Evolutionary conservation across 805 yeast species (phyloP), one percentile per base, ranked within the genome.

Genomic region (Wickerhamiella azymoides): DNA sequence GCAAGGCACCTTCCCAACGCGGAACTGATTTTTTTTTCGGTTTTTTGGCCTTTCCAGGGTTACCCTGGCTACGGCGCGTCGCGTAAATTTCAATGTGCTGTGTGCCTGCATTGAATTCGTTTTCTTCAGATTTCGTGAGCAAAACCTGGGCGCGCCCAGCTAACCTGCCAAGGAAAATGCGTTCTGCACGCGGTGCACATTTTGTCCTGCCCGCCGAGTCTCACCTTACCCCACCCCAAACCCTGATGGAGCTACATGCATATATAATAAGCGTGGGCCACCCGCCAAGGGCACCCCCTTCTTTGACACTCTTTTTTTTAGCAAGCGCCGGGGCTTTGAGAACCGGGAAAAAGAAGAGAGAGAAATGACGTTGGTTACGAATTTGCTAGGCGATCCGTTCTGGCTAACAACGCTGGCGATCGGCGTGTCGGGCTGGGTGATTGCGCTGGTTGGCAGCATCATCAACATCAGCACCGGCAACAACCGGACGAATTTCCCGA

Each of bases 381-480:
- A 79, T 54, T 66, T 84, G 49, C 60, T 78, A 18, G 77, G 84
- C 26, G 94, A 88, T 61, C 95, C 96, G 2, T 88, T 88, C 61
- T 94, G 94, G 42, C 69, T 86, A 30, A 73, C 92, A 14, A 80
- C 96, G 5, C 68, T 83, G 33, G 76, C 86, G 1, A 75, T 88
- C 44, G 80, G 86, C 1, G 52, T 71, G 2, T 58, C 85, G 21
- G 76, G 94, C 13, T 89, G 97, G 97, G 68, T 85, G 48, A 74
- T 92, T 43, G 84, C 94, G 9, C 71, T 92, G 46, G 93, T 81
- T 1, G 96, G 96, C 1, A 83, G 94, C 13, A 77, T 83, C 16
- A 77, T 82, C 1, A 42, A 42, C 30, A 36, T 42, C 17, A 60
- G 76, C 6, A 69, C 68, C 14, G 49, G 47, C 24, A 42, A 40